A percentile compares a stretch with the other conserved stretches of the same genome.
phyloP scores from a whole-genome alignment of 345 rosid species.

The Pistacia vera region DNA sequence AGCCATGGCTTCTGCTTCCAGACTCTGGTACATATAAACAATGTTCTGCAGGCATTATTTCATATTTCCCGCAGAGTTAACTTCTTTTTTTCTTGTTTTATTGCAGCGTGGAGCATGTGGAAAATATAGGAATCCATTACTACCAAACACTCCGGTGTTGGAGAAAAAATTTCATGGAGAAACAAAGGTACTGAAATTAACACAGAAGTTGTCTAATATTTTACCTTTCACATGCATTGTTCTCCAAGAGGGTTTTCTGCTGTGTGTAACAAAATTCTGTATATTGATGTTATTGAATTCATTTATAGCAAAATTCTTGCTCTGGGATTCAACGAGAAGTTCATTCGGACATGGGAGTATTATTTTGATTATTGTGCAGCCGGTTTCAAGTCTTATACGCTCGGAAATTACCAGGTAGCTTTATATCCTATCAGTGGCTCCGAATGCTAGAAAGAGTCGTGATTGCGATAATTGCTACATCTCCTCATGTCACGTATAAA shows the following conservation, averaged over 20 bases:
- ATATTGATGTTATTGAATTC: neutral
- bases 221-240: neutral
- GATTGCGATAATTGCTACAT: too few species aligned
- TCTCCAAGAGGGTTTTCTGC: too few species aligned
- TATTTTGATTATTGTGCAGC: constrained; percentile 92
- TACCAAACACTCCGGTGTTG: constrained; percentile 76
- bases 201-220: neutral
- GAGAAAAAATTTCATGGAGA: constrained; percentile 79
- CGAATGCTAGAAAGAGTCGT: too few species aligned
- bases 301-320: constrained; percentile 56
- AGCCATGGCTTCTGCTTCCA: constrained; percentile 74
- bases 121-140: constrained; percentile 85
- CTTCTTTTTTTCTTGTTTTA: neutral
- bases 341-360: constrained; percentile 89
- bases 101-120: constrained; percentile 81
- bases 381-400: constrained; percentile 73
- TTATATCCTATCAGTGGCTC: too few species aligned
- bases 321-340: constrained; percentile 76
- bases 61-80: neutral
- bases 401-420: constrained; percentile 73
- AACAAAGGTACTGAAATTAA: constrained; percentile 48
- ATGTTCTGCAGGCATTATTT: neutral
- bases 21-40: constrained; percentile 66
- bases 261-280: neutral
- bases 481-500: too few species aligned